Evolutionary conservation across 2,329 filamentous ascomycete genomes (phyloP), one percentile per base, ranked within the genome.

Genomic region (Chaetomiaceae sp.): DNA sequence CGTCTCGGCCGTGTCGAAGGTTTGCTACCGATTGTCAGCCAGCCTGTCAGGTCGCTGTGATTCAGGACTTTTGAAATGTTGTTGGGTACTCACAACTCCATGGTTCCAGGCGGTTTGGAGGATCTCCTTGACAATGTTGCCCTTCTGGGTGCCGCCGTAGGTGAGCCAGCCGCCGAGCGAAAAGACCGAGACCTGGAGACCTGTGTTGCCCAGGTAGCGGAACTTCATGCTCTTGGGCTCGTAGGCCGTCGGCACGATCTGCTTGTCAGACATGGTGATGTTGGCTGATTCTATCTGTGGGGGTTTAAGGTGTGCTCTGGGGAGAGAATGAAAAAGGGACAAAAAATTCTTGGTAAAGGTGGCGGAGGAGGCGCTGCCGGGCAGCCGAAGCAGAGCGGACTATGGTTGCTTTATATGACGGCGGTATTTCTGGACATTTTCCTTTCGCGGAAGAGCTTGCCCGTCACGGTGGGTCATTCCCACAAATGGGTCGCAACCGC

Each of bases 131-230:
- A 71, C 69, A 30, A 69, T 62, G 20, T 64, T 61, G 44, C 69
- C 69, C 57, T 70, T 69, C 54, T 70, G 65, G 1, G 66, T 68
- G 20, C 85, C 86, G 49, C 87, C 87, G 60, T 88, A 89, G 1
- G 87, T 90, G 48, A 90, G 75, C 84, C 84, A 85, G 60, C 83
- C 81, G 54, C 83, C 87, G 2, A 90, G 75, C 2, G 84, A 85
- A 57, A 90, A 85, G 41, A 82, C 78, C 25, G 86, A 90, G 30
- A 90, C 85, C 67, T 89, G 82, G 16, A 90, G 77, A 49, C 87
- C 86, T 14, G 84, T 86, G 45, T 79, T 80, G 63, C 87, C 86
- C 11, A 89, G 76, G 70, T 82, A 83, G 62, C 86, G 82, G 70
- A 89, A 89, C 63, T 85, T 75, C 86, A 88, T 89, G 56, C 73